These are phyloP conservation scores for Cardamine resedifolia DNA, from an alignment of 345 rosid species.

Conservation along the genomic window DNA sequence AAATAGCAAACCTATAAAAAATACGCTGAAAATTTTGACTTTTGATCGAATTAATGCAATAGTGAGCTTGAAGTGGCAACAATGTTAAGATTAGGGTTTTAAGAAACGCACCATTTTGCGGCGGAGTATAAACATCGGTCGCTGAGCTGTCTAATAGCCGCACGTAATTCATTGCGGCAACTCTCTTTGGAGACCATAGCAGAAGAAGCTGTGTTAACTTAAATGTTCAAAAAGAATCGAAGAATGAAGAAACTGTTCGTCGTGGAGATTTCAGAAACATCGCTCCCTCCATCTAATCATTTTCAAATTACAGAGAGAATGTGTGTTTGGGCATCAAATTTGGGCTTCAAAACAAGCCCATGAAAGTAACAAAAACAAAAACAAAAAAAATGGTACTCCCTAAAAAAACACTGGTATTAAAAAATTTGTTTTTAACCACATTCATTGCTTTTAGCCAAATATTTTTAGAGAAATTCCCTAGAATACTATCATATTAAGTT, in stretches of 20 bases:
- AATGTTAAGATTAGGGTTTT: conserved; percentile 48
- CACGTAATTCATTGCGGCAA: conserved; percentile 77
- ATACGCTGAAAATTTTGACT: neutral
- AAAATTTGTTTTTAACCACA: too few relatives aligned
- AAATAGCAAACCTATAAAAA: neutral
- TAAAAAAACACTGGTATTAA: too few relatives aligned
- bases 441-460: too few relatives aligned
- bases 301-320: conserved; percentile 22
- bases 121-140: conserved; percentile 92
- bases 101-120: conserved; percentile 66
- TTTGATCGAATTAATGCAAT: neutral
- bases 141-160: conserved; percentile 77
- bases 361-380: neutral
- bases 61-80: conserved; percentile 14
- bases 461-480: too few relatives aligned
- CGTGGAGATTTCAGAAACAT: conserved; percentile 23
- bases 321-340: neutral
- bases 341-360: conserved; percentile 7
- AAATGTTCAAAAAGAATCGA: conserved; percentile 10
- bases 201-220: conserved; percentile 17
- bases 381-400: too few relatives aligned
- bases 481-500: too few relatives aligned
- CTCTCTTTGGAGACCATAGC: conserved; percentile 77
- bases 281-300: conserved; percentile 23
- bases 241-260: conserved; percentile 17